phyloP scores from a whole-genome alignment of 305 asterid genomes.

The Fraxinus latifolia region DNA sequence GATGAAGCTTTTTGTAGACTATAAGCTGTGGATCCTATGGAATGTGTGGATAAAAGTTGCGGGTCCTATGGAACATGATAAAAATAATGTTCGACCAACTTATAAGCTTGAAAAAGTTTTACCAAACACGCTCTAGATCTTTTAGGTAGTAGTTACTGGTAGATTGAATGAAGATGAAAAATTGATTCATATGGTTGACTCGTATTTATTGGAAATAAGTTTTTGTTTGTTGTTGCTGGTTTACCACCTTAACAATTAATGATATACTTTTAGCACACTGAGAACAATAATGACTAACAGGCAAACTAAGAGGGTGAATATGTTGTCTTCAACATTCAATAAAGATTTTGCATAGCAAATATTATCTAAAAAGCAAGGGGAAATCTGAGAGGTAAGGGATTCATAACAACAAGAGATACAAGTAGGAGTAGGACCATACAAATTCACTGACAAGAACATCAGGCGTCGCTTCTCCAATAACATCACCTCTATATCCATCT shows the following conservation, averaged over 20 bases:
- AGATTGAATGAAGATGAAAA: background rate
- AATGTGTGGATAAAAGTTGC: background rate
- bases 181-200: background rate
- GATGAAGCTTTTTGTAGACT: background rate
- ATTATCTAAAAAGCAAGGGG: background rate
- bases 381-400: background rate
- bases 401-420: background rate
- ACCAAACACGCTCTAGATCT: background rate
- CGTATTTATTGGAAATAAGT: background rate
- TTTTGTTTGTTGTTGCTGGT: background rate
- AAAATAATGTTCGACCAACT: background rate
- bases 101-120: background rate
- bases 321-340: background rate
- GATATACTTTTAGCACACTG: background rate
- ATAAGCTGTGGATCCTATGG: background rate
- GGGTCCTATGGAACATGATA: background rate
- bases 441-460: conserved; percentile 91
- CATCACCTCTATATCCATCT: conserved; percentile 81
- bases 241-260: background rate
- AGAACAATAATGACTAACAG: background rate
- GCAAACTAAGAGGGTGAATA: background rate
- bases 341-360: background rate
- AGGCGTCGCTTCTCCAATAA: conserved; percentile 92
- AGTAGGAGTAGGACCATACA: conserved; percentile 47
- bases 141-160: background rate